Conservation (phyloP, 768 basidiomycete genomes). For the Tulasnella calospora region DNA sequence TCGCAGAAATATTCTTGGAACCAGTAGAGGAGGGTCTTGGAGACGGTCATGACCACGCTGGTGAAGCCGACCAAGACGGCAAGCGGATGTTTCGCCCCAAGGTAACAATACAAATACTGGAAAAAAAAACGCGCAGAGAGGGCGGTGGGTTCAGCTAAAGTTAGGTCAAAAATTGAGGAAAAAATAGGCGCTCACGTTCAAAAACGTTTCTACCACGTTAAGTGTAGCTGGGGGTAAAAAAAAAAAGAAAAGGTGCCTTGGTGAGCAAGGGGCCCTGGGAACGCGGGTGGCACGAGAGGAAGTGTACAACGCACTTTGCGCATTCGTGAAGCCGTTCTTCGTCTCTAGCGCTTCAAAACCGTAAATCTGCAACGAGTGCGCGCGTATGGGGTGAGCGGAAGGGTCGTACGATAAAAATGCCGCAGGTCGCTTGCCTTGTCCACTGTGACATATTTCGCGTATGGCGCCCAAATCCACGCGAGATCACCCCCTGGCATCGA, state of each 20-base stretch:
- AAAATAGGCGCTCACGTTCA: constrained; percentile 44
- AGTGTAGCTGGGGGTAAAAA: constrained; percentile 67
- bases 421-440: constrained; percentile 38
- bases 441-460: constrained; percentile 69
- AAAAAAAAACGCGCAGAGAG: too few species aligned
- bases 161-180: not conserved
- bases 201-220: constrained; percentile 71
- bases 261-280: not conserved
- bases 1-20: constrained; percentile 73
- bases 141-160: not conserved
- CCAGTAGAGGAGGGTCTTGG: constrained; percentile 82
- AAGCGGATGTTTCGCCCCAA: constrained; percentile 53
- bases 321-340: constrained; percentile 76
- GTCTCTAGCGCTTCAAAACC: constrained; percentile 59
- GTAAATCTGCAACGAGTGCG: constrained; percentile 52
- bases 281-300: not conserved
- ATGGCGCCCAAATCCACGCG: constrained; percentile 89
- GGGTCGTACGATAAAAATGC: not conserved
- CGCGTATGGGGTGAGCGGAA: not conserved
- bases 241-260: constrained; percentile 9
- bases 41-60: constrained; percentile 68
- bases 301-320: constrained; percentile 63
- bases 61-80: constrained; percentile 73
- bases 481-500: constrained; percentile 85
- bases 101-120: constrained; percentile 63